phyloP scores from a whole-genome alignment of 352 stramenopile genomes.

The Globisporangium iwayamae region DNA sequence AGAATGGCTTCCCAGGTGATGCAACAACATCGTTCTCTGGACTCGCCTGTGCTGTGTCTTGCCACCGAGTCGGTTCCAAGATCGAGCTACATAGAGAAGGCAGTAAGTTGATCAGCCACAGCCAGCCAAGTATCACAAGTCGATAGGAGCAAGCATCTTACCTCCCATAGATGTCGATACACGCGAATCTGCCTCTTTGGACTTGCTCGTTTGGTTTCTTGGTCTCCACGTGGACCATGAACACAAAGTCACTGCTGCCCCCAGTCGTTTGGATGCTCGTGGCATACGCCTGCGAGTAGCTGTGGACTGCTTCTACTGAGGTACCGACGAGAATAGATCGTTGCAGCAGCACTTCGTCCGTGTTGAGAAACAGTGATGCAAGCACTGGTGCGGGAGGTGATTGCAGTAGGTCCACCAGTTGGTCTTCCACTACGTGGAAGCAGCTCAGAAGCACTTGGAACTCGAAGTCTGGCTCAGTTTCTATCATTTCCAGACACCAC shows the following conservation, averaged over 20 bases:
- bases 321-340: conserved; percentile 26
- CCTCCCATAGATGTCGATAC: conserved; percentile 46
- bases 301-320: conserved; percentile 27
- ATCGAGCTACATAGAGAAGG: conserved; percentile 24
- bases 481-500: conserved; percentile 1
- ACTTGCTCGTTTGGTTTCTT: conserved; percentile 20
- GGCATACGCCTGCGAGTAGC: conserved; percentile 28
- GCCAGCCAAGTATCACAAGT: background rate
- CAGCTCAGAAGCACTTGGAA: conserved; percentile 19
- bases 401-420: conserved; percentile 12
- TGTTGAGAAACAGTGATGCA: conserved; percentile 2
- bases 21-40: background rate
- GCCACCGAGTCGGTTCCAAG: conserved; percentile 30
- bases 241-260: conserved; percentile 28
- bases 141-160: background rate
- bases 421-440: conserved; percentile 5
- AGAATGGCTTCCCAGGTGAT: conserved; percentile 18
- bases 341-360: conserved; percentile 24
- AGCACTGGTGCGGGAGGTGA: background rate
- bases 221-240: conserved; percentile 47
- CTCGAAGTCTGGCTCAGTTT: background rate
- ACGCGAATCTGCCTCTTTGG: conserved; percentile 34
- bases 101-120: background rate
- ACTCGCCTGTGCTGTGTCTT: conserved; percentile 2
- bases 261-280: background rate